phyloP scores from a whole-genome alignment of 23 red algal species.

The Agarophyton chilense region DNA sequence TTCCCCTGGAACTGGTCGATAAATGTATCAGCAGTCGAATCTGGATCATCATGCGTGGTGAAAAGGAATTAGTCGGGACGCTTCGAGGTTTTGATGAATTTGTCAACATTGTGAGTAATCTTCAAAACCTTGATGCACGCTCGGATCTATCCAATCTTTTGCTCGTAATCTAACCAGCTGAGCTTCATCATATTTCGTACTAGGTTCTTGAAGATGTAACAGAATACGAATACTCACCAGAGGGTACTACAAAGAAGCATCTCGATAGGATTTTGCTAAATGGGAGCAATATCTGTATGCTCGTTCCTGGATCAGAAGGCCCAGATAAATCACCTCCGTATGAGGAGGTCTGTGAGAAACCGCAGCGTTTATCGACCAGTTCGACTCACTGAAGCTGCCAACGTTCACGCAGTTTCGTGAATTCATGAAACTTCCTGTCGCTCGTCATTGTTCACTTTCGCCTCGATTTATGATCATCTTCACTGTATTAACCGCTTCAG shows the following conservation, averaged over 20 bases:
- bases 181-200: neutral
- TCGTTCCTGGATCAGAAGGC: slow-evolving; percentile 83
- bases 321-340: slow-evolving; percentile 29
- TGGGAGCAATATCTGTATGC: slow-evolving; percentile 92
- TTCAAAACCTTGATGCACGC: neutral
- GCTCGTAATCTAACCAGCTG: neutral
- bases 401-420: too few species aligned
- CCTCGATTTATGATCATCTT: too few species aligned
- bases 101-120: slow-evolving; percentile 88
- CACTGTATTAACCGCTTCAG: too few species aligned
- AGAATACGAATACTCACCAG: slow-evolving; percentile 66
- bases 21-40: slow-evolving; percentile 83
- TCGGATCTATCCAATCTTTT: neutral
- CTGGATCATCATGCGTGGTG: slow-evolving; percentile 94
- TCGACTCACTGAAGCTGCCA: too few species aligned
- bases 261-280: slow-evolving; percentile 86
- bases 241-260: slow-evolving; percentile 73
- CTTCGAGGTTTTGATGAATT: slow-evolving; percentile 96
- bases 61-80: slow-evolving; percentile 86
- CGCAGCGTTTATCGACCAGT: neutral
- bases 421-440: too few species aligned
- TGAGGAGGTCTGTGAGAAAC: too few species aligned
- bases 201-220: slow-evolving; percentile 94
- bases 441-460: too few species aligned
- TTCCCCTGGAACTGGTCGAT: slow-evolving; percentile 95